Evolutionary conservation across 148 eudicot species (phyloP).

Genomic region (Cornus controversa): DNA sequence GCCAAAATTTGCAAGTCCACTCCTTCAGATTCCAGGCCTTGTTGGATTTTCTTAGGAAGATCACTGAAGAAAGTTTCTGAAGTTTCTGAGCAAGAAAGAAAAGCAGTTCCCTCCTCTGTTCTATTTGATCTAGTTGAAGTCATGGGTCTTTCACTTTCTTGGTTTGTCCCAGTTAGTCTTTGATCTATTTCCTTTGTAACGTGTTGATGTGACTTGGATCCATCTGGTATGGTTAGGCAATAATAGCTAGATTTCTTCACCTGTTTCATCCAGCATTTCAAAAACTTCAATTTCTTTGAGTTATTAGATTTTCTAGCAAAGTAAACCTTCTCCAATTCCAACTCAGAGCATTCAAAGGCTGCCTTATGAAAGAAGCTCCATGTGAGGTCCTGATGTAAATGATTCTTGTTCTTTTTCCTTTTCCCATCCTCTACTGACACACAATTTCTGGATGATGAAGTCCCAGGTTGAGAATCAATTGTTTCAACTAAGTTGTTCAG

Average conservation of each 20-base stretch:
- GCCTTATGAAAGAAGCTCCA: constrained; percentile 76
- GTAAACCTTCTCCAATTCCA: constrained; percentile 75
- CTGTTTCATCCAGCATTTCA: constrained; percentile 93
- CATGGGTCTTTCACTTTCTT: constrained; percentile 42
- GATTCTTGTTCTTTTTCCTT: constrained; percentile 48
- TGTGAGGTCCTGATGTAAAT: constrained; percentile 46
- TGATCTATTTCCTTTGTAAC: constrained; percentile 24
- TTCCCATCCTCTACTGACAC: constrained; percentile 34
- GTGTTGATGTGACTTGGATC: constrained; percentile 20
- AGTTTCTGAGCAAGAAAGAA: constrained; percentile 38
- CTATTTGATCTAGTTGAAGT: constrained; percentile 27
- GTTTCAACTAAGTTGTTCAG: constrained; percentile 21
- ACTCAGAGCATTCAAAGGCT: constrained; percentile 42
- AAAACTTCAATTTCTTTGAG: constrained; percentile 82
- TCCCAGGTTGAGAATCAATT: constrained; percentile 21
- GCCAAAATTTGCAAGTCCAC: constrained; percentile 74
- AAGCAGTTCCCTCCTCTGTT: constrained; percentile 23
- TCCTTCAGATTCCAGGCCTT: constrained; percentile 64
- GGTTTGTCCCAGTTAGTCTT: constrained; percentile 19
- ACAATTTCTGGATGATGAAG: constrained; percentile 26
- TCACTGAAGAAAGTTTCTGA: constrained; percentile 62
- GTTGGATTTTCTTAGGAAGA: constrained; percentile 61
- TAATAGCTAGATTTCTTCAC: constrained; percentile 26
- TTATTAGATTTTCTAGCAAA: constrained; percentile 32
- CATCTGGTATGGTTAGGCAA: constrained; percentile 18